These are phyloP conservation scores for Thamnidium elegans DNA, from an alignment of 192 early-diverging fungal species.

Conservation along the genomic window DNA sequence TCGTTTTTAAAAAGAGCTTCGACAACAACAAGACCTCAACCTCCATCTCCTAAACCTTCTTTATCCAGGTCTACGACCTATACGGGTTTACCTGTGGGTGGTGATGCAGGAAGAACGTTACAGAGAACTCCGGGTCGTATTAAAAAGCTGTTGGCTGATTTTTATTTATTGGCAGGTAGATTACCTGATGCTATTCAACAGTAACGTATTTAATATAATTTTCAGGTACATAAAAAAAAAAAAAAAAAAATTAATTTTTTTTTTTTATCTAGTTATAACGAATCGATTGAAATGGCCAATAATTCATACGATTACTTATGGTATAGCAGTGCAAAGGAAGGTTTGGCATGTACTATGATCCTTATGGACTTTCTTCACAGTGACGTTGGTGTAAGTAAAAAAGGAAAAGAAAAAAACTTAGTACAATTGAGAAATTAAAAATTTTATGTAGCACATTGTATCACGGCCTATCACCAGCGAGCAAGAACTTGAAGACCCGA, in stretches of 20 bases:
- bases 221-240: conserved; percentile 3
- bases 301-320: conserved; percentile 67
- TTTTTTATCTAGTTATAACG: conserved; percentile 49
- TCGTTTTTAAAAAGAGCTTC: conserved; percentile 28
- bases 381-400: conserved; percentile 53
- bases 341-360: conserved; percentile 59
- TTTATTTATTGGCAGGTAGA: conserved; percentile 74
- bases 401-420: not conserved
- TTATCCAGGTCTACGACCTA: conserved; percentile 44
- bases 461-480: not conserved
- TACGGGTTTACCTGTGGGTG: not conserved
- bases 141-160: conserved; percentile 73
- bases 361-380: conserved; percentile 57
- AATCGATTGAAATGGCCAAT: conserved; percentile 68
- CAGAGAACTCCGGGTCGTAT: conserved; percentile 67
- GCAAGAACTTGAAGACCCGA: not conserved
- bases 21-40: conserved; percentile 5
- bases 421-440: no score
- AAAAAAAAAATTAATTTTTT: not conserved
- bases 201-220: conserved; percentile 32
- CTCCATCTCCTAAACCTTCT: conserved; percentile 44
- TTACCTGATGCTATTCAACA: conserved; percentile 68
- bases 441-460: not conserved
- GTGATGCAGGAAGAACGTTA: conserved; percentile 40
- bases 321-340: conserved; percentile 73